Evolutionary conservation across 2,329 filamentous ascomycete genomes (phyloP), one percentile per base, ranked within the genome.

Genomic region (Trichoderma sp.): DNA sequence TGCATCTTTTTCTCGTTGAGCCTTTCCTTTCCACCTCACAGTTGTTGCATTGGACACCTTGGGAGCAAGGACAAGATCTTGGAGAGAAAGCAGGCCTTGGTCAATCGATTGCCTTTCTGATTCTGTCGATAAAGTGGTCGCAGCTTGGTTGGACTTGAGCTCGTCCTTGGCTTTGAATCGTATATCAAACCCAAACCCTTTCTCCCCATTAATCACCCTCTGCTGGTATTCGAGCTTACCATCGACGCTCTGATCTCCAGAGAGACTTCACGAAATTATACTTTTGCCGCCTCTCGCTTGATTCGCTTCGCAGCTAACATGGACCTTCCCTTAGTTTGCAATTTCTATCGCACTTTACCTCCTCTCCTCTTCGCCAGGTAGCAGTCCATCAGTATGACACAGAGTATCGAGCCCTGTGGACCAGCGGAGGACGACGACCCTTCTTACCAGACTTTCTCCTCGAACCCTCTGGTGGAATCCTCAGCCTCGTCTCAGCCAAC

Each of bases 401-500:
- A 79, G 73, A 74, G 77, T 77, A 78, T 71, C 76, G 31, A 74
- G 66, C 73, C 75, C 75, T 71, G 75, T 77, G 74, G 76, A 72
- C 74, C 76, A 75, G 82, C 68, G 53, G 85, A 84, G 84, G 82
- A 82, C 53, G 78, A 78, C 60, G 68, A 78, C 68, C 80, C 80
- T 75, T 80, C 82, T 67, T 78, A 78, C 75, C 76, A 74, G 72
- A 80, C 77, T 74, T 75, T 79, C 71, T 73, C 77, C 66, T 77
- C 78, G 41, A 77, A 73, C 29, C 53, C 79, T 38, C 78, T 77
- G 62, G 80, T 79, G 60, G 50, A 74, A 35, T 59, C 76, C 21
- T 77, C 79, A 67, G 75, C 75, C 33, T 78, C 78, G 50, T 76
- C 78, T 45, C 85, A 85, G 76, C 83, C 83, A 31, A 87, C 85